Evolutionary conservation across 2,329 filamentous ascomycete species (phyloP).

Genomic region (Curvularia eragrostidis): DNA sequence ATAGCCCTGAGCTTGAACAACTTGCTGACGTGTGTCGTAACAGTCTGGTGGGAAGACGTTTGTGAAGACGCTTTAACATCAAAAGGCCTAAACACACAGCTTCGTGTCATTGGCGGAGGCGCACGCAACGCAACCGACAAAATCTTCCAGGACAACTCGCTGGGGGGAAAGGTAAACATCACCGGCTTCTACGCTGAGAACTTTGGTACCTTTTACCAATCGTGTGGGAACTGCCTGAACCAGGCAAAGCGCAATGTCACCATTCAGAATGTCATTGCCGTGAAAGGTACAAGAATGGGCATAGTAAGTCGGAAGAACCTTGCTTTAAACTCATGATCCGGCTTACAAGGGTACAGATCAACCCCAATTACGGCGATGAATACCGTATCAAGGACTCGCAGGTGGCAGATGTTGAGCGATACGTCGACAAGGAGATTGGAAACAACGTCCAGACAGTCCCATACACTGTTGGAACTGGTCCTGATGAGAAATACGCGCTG

Average conservation of each 20-base stretch:
- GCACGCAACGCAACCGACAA: conserved; percentile 37
- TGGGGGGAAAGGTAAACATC: conserved; percentile 34
- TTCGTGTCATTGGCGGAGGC: conserved; percentile 37
- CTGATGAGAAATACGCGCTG: conserved; percentile 37
- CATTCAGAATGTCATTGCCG: conserved; percentile 35
- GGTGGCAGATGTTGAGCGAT: conserved; percentile 26
- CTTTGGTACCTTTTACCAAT: conserved; percentile 37
- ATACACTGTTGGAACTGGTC: conserved; percentile 34
- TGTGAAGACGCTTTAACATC: conserved; percentile 35
- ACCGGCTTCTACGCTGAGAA: conserved; percentile 36
- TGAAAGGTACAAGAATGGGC: conserved; percentile 36
- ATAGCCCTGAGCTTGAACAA: accelerated
- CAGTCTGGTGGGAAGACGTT: conserved; percentile 39
- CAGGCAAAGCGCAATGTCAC: conserved; percentile 38
- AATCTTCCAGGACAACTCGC: conserved; percentile 31
- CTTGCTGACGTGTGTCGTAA: conserved; percentile 6
- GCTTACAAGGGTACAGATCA: conserved; percentile 16
- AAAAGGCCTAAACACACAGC: conserved; percentile 36
- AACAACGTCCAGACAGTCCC: conserved; percentile 38
- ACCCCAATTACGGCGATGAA: conserved; percentile 36
- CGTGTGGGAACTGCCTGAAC: conserved; percentile 36
- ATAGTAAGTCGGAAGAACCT: conserved; percentile 13
- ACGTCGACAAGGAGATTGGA: conserved; percentile 36
- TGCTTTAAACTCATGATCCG: too few relatives aligned
- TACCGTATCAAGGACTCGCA: conserved; percentile 35